Evolutionary conservation across 2,329 filamentous ascomycete species (phyloP).

Genomic region (Cadophora sp.): DNA sequence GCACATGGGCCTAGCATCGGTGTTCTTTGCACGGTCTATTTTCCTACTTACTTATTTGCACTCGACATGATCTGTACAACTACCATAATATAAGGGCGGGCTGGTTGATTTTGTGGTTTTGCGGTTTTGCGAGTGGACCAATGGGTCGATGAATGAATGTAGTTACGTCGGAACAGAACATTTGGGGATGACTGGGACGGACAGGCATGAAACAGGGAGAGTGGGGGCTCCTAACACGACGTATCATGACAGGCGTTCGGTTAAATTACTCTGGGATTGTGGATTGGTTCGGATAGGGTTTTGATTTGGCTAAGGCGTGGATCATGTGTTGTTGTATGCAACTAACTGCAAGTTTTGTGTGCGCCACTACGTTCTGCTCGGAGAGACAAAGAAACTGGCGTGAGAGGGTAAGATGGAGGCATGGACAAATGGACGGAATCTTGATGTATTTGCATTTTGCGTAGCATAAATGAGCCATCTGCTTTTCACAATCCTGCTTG

Average conservation of each 20-base stretch:
- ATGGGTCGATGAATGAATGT: neutral
- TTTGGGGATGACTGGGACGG: neutral
- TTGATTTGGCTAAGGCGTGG: neutral
- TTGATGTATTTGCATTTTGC: constrained; percentile 13
- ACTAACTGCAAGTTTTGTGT: neutral
- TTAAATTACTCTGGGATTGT: neutral
- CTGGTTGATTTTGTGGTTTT: neutral
- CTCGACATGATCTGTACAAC: neutral
- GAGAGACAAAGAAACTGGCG: neutral
- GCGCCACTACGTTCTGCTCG: neutral
- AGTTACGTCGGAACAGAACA: neutral
- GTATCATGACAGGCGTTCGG: constrained; percentile 14
- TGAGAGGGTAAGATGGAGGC: neutral
- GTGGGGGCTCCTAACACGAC: neutral
- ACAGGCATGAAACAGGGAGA: neutral
- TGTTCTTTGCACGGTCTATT: neutral
- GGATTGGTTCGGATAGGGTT: neutral
- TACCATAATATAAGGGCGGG: constrained; percentile 10
- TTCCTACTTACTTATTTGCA: neutral
- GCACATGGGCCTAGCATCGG: neutral
- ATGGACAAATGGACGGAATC: neutral
- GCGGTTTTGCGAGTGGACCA: neutral
- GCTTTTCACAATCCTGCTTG: neutral
- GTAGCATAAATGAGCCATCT: constrained; percentile 12
- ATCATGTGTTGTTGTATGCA: constrained; percentile 4